phyloP scores from a whole-genome alignment of 352 stramenopile species.

The Discostella stelligera region DNA sequence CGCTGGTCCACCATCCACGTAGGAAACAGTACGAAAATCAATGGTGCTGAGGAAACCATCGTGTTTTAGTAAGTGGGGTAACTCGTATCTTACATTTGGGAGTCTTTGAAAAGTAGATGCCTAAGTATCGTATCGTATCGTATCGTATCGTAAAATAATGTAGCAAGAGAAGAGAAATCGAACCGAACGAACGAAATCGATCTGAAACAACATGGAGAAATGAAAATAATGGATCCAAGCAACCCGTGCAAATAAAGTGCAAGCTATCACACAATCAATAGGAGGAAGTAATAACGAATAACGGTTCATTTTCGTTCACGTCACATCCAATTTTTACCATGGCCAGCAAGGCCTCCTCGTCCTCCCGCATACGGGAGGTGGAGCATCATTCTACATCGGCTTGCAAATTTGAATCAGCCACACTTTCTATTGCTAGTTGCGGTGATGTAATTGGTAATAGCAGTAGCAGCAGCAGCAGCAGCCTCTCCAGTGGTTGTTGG shows the following conservation, averaged over 20 bases:
- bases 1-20: background rate
- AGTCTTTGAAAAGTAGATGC: background rate
- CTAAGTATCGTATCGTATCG: too few species aligned
- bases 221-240: too few species aligned
- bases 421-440: conserved; percentile 7
- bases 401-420: conserved; percentile 21
- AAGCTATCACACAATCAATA: too few species aligned
- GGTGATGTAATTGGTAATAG: background rate
- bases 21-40: background rate
- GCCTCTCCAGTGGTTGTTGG: conserved; percentile 1
- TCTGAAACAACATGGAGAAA: too few species aligned
- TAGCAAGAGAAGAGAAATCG: too few species aligned
- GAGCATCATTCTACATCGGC: conserved; percentile 44
- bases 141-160: too few species aligned
- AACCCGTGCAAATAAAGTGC: too few species aligned
- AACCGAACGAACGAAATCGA: too few species aligned
- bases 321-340: conserved; percentile 9
- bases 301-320: too few species aligned
- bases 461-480: too few species aligned
- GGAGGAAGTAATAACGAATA: too few species aligned
- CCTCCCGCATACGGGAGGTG: conserved; percentile 36
- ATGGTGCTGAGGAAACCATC: background rate
- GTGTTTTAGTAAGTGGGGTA: background rate
- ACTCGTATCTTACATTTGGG: background rate
- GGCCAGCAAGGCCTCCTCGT: conserved; percentile 20